Evolutionary conservation across 192 early-diverging fungal genomes (phyloP), one percentile per base, ranked within the genome.

Genomic region (Cetraspora pellucida): DNA sequence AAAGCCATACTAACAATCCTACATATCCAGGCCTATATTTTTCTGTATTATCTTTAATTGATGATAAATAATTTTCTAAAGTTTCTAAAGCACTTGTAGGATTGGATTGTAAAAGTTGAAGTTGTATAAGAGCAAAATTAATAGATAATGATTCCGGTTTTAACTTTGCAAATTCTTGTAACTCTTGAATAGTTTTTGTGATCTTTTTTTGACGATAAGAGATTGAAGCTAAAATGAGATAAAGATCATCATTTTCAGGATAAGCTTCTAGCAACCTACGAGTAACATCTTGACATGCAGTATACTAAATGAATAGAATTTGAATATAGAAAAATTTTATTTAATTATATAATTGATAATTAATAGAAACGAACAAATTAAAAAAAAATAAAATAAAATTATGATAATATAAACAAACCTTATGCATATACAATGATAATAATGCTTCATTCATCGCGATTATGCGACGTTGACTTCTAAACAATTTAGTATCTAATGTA

Each of bases 1-100:
- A 90, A 44, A 93, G 74, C 90, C 90, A 92, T 11, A 92, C 89
- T 47, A 90, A 77, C 25, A 93, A 79, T 0, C 92, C 90, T n/a
- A 93, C 87, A 3, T 90, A 74, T 37, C 81, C 91, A 8, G 92
- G 91, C 47, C 83, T 83, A 57, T 91, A 82, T 61, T 77, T 76
- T 23, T 83, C 77, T 3, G 52, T 11, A 28, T 83, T 75, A 25
- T 79, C 77, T 2, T 81, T 79, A 2, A 83, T 57, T 4, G 31
- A 47, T 23, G 76, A 81, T 50, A 90, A 63, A 75, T 84, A 89
- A 3, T 61, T 60, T 21, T 85, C 72, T n/a, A 87, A 58, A 23
- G 84, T 83, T 28, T 69, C 77, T 23, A 93, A 81, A 1, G 91
- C 88, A 7, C 78, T 86, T 2, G 57, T 78, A 43, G 83, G 77